A percentile compares a stretch with the other conserved stretches of the same genome.
Evolutionary conservation across 2,329 filamentous ascomycete genomes (phyloP).

Genomic region (Arthrocladium fulminans): DNA sequence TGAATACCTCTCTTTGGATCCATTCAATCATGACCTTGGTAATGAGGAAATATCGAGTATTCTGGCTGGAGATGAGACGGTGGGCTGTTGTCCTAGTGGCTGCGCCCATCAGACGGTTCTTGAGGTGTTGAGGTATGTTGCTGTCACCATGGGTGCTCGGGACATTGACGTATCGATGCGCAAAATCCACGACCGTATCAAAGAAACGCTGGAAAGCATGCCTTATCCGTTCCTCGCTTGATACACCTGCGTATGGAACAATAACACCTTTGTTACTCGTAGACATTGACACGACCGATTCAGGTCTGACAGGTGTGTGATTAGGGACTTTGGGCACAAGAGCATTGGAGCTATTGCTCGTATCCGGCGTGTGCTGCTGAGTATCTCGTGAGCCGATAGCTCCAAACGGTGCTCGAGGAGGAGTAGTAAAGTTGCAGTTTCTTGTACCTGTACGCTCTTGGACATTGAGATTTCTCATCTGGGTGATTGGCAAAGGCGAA

Average conservation of each 20-base stretch:
- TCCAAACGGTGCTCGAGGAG: background rate
- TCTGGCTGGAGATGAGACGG: slow-evolving; percentile 15
- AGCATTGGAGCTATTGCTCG: background rate
- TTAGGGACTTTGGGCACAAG: background rate
- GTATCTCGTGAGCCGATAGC: too few species aligned
- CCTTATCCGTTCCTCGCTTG: background rate
- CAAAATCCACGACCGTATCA: slow-evolving; percentile 13
- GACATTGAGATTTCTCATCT: background rate
- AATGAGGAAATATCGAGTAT: slow-evolving; percentile 17
- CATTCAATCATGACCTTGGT: slow-evolving; percentile 18
- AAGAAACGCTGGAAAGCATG: slow-evolving; percentile 4
- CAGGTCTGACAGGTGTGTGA: background rate
- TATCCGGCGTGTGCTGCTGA: background rate
- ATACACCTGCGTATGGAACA: background rate
- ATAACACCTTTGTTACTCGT: background rate
- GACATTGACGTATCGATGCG: slow-evolving; percentile 16
- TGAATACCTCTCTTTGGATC: slow-evolving; percentile 14
- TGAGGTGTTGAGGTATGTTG: slow-evolving; percentile 13
- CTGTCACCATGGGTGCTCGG: slow-evolving; percentile 18
- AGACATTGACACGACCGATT: background rate
- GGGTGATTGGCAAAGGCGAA: background rate
- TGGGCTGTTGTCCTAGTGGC: slow-evolving; percentile 14
- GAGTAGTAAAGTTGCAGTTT: background rate
- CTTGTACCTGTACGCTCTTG: background rate
- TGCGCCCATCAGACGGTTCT: slow-evolving; percentile 15